Percentiles rank a stretch among this genome's conserved stretches.
phyloP scores from a whole-genome alignment of 148 eudicot genomes.

The Heliamphora exappendiculata region DNA sequence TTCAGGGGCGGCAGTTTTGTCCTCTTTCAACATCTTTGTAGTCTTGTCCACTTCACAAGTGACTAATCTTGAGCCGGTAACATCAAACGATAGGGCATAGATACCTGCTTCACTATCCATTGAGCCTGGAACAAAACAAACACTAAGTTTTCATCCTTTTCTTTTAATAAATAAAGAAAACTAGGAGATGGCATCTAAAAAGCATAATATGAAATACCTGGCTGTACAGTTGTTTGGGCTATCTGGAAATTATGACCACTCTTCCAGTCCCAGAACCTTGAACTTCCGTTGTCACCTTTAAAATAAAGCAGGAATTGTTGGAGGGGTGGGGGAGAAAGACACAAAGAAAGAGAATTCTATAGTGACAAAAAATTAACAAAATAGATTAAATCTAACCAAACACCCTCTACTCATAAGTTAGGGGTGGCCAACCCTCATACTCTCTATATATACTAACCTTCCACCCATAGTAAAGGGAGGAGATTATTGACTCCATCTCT shows the following conservation, averaged over 20 bases:
- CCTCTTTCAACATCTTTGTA: conserved; percentile 99
- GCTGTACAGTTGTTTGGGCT: conserved; percentile 86
- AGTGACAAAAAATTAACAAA: not conserved
- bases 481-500: too few species aligned
- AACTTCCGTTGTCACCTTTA: conserved; percentile 90
- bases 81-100: conserved; percentile 65
- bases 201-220: too few species aligned
- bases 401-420: too few species aligned
- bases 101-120: conserved; percentile 96
- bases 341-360: too few species aligned
- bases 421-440: too few species aligned
- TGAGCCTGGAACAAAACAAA: conserved; percentile 46
- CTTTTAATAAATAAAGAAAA: not conserved
- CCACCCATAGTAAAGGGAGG: too few species aligned
- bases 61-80: conserved; percentile 75
- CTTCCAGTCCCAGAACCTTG: conserved; percentile 99
- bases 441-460: too few species aligned
- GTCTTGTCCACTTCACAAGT: conserved; percentile 99
- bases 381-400: not conserved
- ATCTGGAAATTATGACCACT: conserved; percentile 98
- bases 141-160: not conserved
- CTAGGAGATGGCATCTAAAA: too few species aligned
- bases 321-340: too few species aligned
- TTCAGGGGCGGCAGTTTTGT: conserved; percentile 87
- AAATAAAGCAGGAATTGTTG: too few species aligned